Percentiles rank a stretch among this genome's conserved stretches.
Evolutionary conservation across 108 stramenopile genomes (phyloP).

Genomic region (Cyclotella distinguenda): DNA sequence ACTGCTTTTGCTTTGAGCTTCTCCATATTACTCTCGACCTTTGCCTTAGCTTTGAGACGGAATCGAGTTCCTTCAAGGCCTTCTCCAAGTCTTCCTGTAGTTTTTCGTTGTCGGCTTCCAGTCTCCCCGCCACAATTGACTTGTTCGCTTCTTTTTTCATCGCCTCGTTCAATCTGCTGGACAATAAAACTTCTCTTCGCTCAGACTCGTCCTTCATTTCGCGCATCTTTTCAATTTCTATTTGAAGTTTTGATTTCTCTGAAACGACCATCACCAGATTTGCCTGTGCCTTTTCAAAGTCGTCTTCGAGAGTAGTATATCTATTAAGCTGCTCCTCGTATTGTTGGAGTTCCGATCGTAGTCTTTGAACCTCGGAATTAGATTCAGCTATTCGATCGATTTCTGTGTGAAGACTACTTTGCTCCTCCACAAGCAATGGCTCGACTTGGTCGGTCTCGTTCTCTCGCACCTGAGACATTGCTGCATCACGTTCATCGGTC

Average conservation of each 20-base stretch:
- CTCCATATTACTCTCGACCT: constrained; percentile 61
- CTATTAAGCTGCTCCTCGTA: constrained; percentile 32
- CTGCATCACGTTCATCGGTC: constrained; percentile 46
- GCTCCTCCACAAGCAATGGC: constrained; percentile 58
- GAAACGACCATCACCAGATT: constrained; percentile 25
- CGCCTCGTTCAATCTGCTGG: constrained; percentile 69
- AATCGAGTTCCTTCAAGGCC: constrained; percentile 39
- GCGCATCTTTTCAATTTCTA: constrained; percentile 46
- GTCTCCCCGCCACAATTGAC: constrained; percentile 55
- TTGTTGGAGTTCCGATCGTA: constrained; percentile 14
- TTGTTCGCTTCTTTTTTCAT: constrained; percentile 78
- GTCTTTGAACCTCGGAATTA: constrained; percentile 20
- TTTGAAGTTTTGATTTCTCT: constrained; percentile 41
- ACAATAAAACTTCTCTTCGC: constrained; percentile 61
- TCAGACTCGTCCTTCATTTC: constrained; percentile 70
- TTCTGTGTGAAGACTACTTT: constrained; percentile 62
- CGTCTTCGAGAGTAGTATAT: constrained; percentile 45
- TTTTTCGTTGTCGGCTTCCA: constrained; percentile 58
- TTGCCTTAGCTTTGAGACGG: constrained; percentile 53
- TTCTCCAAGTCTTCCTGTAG: constrained; percentile 49
- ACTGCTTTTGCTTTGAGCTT: constrained; percentile 59
- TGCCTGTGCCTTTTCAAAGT: constrained; percentile 40
- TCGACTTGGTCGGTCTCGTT: constrained; percentile 17
- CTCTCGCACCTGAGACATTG: constrained; percentile 32
- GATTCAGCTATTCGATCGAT: constrained; percentile 50